Percentiles rank a stretch among this genome's conserved stretches.
Conservation (phyloP, 163 green algal genomes). For the Coccomyxa subellipsoidea region DNA sequence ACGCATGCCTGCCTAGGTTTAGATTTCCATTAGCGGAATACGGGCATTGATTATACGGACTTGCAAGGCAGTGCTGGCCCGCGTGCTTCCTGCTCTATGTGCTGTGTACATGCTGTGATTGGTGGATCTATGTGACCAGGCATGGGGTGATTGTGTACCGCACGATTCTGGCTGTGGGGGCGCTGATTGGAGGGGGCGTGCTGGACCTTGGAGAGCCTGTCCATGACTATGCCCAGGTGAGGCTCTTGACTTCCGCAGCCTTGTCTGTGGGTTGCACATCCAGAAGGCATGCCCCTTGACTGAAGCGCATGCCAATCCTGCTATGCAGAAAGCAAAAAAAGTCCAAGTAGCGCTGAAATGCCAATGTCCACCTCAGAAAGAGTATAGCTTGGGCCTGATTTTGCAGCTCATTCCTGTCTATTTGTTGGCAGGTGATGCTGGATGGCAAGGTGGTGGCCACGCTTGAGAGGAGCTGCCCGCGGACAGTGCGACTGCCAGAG, state of each 20-base stretch:
- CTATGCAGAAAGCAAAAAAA: too few species aligned
- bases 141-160: slow-evolving; percentile 53
- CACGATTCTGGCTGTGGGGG: slow-evolving; percentile 1
- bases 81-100: background rate
- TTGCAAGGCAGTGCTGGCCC: too few species aligned
- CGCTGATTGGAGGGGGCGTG: slow-evolving; percentile 6
- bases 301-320: too few species aligned
- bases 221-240: slow-evolving; percentile 48
- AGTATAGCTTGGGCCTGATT: too few species aligned
- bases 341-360: too few species aligned
- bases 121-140: slow-evolving; percentile 24
- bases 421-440: slow-evolving; percentile 18
- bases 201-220: slow-evolving; percentile 35
- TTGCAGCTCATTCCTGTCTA: background rate
- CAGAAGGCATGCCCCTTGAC: too few species aligned
- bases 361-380: background rate
- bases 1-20: too few species aligned
- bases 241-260: background rate
- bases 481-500: slow-evolving; percentile 20
- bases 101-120: background rate
- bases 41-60: background rate
- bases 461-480: slow-evolving; percentile 11
- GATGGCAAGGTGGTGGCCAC: slow-evolving; percentile 22
- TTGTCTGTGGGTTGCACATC: too few species aligned
- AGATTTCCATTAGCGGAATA: too few species aligned